A percentile compares a stretch with the other conserved stretches of the same genome.
Evolutionary conservation across 106 monocot species (phyloP).

Genomic region (Cymbidium sinense): DNA sequence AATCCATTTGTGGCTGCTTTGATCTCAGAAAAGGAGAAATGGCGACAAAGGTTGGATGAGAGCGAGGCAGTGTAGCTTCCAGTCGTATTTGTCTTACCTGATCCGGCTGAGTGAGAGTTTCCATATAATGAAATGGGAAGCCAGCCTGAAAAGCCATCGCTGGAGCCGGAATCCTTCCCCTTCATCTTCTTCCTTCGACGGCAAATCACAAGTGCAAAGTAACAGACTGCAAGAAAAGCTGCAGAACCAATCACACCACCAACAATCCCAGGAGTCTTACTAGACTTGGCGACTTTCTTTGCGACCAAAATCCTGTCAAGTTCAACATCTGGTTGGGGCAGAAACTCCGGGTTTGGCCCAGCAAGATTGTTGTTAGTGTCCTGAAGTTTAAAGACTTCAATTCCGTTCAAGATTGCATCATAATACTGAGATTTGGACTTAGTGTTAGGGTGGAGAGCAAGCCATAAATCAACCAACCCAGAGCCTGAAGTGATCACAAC

Average conservation of each 20-base stretch:
- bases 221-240: background rate
- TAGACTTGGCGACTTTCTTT: background rate
- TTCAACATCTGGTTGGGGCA: slow-evolving; percentile 6
- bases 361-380: slow-evolving; percentile 21
- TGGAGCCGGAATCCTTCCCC: slow-evolving; percentile 25
- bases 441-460: slow-evolving; percentile 20
- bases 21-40: slow-evolving; percentile 60
- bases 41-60: slow-evolving; percentile 49
- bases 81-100: slow-evolving; percentile 53
- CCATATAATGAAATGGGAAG: slow-evolving; percentile 51
- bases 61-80: slow-evolving; percentile 52
- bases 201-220: slow-evolving; percentile 7
- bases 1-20: slow-evolving; percentile 51
- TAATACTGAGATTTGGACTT: slow-evolving; percentile 9
- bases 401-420: slow-evolving; percentile 32
- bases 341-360: slow-evolving; percentile 17
- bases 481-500: slow-evolving; percentile 16
- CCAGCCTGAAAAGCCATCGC: slow-evolving; percentile 48
- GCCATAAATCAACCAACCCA: slow-evolving; percentile 24
- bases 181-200: slow-evolving; percentile 5
- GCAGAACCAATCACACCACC: slow-evolving; percentile 31
- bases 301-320: background rate
- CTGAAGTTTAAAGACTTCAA: slow-evolving; percentile 36
- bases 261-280: slow-evolving; percentile 16
- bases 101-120: slow-evolving; percentile 41